Evolutionary conservation across 75 land plant species (phyloP), one percentile per base, ranked within the genome.

Genomic region (Sequoiadendron giganteum): DNA sequence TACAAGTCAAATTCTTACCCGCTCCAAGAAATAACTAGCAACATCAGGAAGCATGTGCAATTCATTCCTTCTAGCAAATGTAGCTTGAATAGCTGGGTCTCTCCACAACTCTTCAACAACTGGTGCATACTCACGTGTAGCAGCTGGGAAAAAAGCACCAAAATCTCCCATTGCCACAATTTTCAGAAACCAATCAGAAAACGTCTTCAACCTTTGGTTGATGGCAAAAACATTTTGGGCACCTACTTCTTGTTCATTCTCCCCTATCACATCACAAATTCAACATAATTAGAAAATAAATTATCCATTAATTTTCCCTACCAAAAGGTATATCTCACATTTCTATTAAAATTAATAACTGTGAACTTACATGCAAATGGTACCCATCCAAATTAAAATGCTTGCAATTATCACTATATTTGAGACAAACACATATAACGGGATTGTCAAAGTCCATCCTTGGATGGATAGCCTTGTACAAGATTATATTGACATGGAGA

Each of bases 151-250:
- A 75, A 92, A 91, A 16, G 93, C 91, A 86, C 96, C 99, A 88
- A 98, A 82, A 65, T 88, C 92, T 78, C 98, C 99, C 85, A 93
- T 91, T 32, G 91, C 94, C 93, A 94, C 95, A 83, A 86, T 93
- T 87, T 97, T 94, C 80, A 98, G 92, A 90, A 97, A 90, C 96
- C 95, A 94, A 90, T 98, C 97, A 55, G 99, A 94, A 87, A 94
- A 91, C 16, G 92, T 73, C 90, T 95, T 97, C 91, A 95, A 84
- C 86, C 93, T 87, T 83, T 94, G 90, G 89, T 91, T 89, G 85
- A 97, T 90, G 34, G 96, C 85, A 83, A 93, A 97, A 32, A 90
- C 77, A 32, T 92, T 94, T 80, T 87, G 84, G 42, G 76, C 84
- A 86, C 81, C 73, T 58, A 55, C 38, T 3, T 68, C 85, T 58